Evolutionary conservation across 345 rosid genomes (phyloP).

Genomic region (Citrus glauca): DNA sequence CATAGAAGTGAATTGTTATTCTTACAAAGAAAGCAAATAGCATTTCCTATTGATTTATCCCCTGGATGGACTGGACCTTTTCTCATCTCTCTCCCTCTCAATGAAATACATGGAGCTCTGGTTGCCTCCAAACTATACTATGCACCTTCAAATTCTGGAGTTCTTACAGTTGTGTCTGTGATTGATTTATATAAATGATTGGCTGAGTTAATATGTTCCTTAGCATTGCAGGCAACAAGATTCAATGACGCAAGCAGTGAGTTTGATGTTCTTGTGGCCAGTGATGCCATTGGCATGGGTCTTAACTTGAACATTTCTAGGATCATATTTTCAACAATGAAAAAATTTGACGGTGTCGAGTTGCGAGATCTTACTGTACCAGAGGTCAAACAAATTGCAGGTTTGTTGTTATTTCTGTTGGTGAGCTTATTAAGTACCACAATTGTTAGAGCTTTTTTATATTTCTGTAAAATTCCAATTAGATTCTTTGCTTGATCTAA

Average conservation of each 20-base stretch:
- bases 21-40: too few species aligned
- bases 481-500: not conserved
- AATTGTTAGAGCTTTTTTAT: not conserved
- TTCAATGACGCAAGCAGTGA: constrained; percentile 78
- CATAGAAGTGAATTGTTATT: too few species aligned
- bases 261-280: constrained; percentile 95
- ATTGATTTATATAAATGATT: not conserved
- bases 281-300: constrained; percentile 99
- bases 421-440: not conserved
- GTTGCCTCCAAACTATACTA: not conserved
- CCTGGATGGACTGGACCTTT: too few species aligned
- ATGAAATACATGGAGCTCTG: not conserved
- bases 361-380: constrained; percentile 66
- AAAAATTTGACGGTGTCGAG: constrained; percentile 73
- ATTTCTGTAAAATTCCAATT: not conserved
- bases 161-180: not conserved
- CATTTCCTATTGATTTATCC: too few species aligned
- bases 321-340: constrained; percentile 75
- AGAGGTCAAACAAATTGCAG: constrained; percentile 96
- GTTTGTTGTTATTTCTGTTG: constrained; percentile 22
- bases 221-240: constrained; percentile 77
- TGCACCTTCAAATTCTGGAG: not conserved
- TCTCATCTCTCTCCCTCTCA: not conserved
- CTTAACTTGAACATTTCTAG: constrained; percentile 89
- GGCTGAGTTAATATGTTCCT: constrained; percentile 19